Evolutionary conservation across 768 basidiomycete genomes (phyloP).

Genomic region (Panellus pusillus): DNA sequence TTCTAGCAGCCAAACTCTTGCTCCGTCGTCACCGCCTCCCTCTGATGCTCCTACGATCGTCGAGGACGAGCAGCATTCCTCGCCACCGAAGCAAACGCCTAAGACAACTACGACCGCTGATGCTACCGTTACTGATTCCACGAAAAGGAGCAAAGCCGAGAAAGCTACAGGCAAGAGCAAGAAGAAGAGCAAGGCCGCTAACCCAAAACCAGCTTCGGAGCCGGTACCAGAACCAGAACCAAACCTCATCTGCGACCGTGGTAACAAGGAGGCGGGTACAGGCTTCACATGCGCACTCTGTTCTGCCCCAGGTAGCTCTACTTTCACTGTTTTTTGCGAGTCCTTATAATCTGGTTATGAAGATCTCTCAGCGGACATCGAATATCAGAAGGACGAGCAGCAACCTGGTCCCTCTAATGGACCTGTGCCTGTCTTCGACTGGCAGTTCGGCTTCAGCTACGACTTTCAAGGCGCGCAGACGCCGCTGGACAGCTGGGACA

Average conservation of each 20-base stretch:
- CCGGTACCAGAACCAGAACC: background rate
- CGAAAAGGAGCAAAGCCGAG: background rate
- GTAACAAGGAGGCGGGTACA: background rate
- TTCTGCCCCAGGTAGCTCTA: background rate
- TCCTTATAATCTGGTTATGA: background rate
- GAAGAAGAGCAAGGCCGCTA: background rate
- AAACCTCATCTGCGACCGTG: slow-evolving; percentile 6
- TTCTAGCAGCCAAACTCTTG: slow-evolving; percentile 14
- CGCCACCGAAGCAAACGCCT: background rate
- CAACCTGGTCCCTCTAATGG: background rate
- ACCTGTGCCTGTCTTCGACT: background rate
- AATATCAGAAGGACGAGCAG: background rate
- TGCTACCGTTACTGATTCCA: background rate
- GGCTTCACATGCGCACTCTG: slow-evolving; percentile 13
- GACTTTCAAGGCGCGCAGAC: background rate
- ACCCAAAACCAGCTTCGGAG: background rate
- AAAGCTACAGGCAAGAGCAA: background rate
- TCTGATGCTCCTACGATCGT: slow-evolving; percentile 10
- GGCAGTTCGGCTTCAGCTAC: background rate
- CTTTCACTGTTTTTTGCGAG: background rate
- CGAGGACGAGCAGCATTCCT: background rate
- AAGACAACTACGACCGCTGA: background rate
- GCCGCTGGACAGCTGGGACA: background rate
- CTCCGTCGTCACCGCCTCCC: slow-evolving; percentile 4
- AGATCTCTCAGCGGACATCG: background rate